phyloP scores from a whole-genome alignment of 73 alveolate genomes.

The Paramecium bursaria region DNA sequence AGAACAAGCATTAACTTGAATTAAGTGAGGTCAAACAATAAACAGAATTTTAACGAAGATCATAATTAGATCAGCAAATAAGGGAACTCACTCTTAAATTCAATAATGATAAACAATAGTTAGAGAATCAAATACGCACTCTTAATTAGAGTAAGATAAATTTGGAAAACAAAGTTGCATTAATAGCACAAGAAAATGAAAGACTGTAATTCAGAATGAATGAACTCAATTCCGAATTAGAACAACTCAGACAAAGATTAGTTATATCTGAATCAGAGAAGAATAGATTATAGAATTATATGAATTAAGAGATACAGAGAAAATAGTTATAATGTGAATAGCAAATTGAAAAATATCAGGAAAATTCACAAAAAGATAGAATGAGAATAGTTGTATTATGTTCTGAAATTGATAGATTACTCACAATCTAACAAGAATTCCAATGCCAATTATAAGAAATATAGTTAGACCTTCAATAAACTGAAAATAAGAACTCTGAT shows the following conservation, averaged over 20 bases:
- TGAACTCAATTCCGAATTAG: neutral
- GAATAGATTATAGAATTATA: neutral
- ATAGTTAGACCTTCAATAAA: too few relatives aligned
- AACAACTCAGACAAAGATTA: neutral
- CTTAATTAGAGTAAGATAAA: neutral
- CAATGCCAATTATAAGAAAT: too few relatives aligned
- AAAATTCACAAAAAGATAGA: conserved; percentile 10
- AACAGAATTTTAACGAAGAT: conserved; percentile 19
- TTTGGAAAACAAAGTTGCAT: neutral
- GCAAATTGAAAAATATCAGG: neutral
- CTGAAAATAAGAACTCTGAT: too few relatives aligned
- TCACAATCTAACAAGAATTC: too few relatives aligned
- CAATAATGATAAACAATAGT: conserved; percentile 25
- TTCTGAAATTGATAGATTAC: conserved; percentile 27
- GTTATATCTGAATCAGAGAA: conserved; percentile 1
- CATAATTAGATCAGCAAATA: conserved; percentile 13
- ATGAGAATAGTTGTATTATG: conserved; percentile 39
- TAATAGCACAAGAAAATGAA: neutral
- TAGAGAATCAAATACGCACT: neutral
- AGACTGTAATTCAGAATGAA: neutral
- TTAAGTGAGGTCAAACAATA: neutral
- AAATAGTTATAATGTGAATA: neutral
- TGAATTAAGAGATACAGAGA: neutral
- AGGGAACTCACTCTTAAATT: conserved; percentile 20
- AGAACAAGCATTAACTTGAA: conserved; percentile 23